phyloP scores from a whole-genome alignment of 108 stramenopile genomes.

The Cylindrotheca fusiformis region DNA sequence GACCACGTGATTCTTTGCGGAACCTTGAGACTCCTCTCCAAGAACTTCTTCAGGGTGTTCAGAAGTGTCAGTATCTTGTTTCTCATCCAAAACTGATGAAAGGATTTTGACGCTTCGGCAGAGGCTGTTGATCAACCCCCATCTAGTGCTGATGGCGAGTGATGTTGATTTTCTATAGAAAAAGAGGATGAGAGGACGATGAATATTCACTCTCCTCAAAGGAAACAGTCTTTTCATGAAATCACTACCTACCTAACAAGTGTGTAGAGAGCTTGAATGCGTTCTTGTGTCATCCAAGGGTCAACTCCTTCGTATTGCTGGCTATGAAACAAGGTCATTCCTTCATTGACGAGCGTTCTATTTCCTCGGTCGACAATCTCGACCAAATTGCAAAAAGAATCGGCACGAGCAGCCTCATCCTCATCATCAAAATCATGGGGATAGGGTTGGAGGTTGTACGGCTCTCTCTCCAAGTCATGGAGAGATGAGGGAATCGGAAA shows the following conservation, averaged over 20 bases:
- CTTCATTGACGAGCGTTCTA: conserved; percentile 33
- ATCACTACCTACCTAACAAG: conserved; percentile 56
- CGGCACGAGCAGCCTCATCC: conserved; percentile 75
- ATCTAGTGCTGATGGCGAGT: conserved; percentile 53
- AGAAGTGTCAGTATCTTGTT: conserved; percentile 9
- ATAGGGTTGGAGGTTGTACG: conserved; percentile 88
- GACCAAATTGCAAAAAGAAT: conserved; percentile 72
- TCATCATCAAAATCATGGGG: conserved; percentile 85
- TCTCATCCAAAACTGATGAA: conserved; percentile 40
- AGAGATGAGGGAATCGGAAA: conserved; percentile 84
- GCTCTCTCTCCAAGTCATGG: conserved; percentile 75
- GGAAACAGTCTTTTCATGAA: too few relatives aligned
- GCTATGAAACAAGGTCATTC: conserved; percentile 43
- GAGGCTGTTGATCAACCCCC: conserved; percentile 49
- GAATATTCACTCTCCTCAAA: too few relatives aligned
- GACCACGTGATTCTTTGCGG: conserved; percentile 34
- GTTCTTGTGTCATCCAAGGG: conserved; percentile 58
- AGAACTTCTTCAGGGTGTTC: conserved; percentile 10
- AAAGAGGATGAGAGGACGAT: not conserved
- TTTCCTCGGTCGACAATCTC: conserved; percentile 62
- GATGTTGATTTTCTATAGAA: conserved; percentile 62
- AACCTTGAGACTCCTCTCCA: conserved; percentile 1
- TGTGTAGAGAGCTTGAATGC: conserved; percentile 81
- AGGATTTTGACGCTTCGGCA: conserved; percentile 56
- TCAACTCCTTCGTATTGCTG: conserved; percentile 46